Percentiles rank a stretch among this genome's conserved stretches.
These are phyloP conservation scores for Rubia balearica DNA, from an alignment of 305 asterid genomes.

Conservation along the genomic window DNA sequence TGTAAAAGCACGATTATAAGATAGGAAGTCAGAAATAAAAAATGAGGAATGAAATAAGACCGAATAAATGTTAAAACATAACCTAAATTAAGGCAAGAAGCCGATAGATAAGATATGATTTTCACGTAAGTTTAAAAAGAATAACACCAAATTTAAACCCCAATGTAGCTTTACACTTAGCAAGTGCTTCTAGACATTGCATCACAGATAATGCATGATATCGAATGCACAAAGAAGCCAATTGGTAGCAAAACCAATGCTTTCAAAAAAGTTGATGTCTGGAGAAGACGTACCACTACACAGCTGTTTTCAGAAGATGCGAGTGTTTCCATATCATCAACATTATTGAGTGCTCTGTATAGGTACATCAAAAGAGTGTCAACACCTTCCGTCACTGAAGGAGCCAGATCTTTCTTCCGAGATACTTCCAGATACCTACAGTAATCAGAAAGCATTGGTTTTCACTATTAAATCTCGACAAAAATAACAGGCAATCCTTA, in stretches of 20 bases:
- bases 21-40: too few relatives aligned
- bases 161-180: background rate
- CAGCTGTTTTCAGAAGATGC: constrained; percentile 86
- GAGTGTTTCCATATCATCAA: constrained; percentile 84
- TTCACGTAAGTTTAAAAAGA: background rate
- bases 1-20: background rate
- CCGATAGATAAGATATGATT: background rate
- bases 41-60: background rate
- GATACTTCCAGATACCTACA: constrained; percentile 71
- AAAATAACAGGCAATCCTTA: background rate
- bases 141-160: background rate
- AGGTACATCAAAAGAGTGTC: constrained; percentile 94
- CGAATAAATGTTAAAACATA: too few relatives aligned
- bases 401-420: constrained; percentile 57
- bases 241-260: background rate
- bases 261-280: background rate
- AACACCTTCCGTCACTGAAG: constrained; percentile 77
- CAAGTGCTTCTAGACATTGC: constrained; percentile 3
- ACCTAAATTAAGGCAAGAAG: background rate
- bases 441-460: constrained; percentile 19
- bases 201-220: background rate
- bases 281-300: constrained; percentile 66
- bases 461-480: background rate
- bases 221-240: background rate
- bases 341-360: constrained; percentile 68